These are phyloP conservation scores for Phytophthora meadii DNA, from an alignment of 352 stramenopile species.

Conservation along the genomic window DNA sequence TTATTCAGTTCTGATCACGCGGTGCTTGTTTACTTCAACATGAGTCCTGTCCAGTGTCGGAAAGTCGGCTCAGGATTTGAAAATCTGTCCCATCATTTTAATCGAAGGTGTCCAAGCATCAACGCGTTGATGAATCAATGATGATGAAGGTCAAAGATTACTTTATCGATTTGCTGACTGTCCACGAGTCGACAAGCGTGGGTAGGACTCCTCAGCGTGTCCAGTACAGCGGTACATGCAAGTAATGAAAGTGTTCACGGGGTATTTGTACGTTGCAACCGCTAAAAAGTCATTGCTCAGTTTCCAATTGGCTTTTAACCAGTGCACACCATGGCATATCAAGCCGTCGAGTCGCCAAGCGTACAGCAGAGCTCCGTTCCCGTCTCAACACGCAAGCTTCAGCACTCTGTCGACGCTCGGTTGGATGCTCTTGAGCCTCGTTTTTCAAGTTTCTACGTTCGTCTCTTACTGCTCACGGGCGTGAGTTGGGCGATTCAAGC, in stretches of 20 bases:
- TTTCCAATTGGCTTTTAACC: slow-evolving; percentile 20
- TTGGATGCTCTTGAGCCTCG: slow-evolving; percentile 27
- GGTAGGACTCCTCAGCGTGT: slow-evolving; percentile 15
- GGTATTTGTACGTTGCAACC: no score
- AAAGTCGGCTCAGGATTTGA: slow-evolving; percentile 13
- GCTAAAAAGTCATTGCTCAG: slow-evolving; percentile 1
- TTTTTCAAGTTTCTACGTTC: slow-evolving; percentile 44
- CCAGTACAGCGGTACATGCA: slow-evolving; percentile 5
- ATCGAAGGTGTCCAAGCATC: not conserved
- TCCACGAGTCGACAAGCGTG: slow-evolving; percentile 2
- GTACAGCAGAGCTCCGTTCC: slow-evolving; percentile 1
- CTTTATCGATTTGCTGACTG: slow-evolving; percentile 7
- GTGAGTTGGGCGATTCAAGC: slow-evolving; percentile 52
- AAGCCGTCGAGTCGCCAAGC: slow-evolving; percentile 21
- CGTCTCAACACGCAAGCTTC: slow-evolving; percentile 12
- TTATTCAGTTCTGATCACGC: not conserved
- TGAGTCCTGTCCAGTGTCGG: not conserved
- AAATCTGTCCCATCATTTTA: slow-evolving; percentile 9
- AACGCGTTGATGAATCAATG: no score
- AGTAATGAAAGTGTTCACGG: not conserved
- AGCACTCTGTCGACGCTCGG: slow-evolving; percentile 6
- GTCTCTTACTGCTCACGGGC: slow-evolving; percentile 38
- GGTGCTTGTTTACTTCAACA: slow-evolving; percentile 1
- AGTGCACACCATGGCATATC: slow-evolving; percentile 11
- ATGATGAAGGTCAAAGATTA: slow-evolving; percentile 18